phyloP scores from a whole-genome alignment of 2,329 filamentous ascomycete genomes.

The Chrysoporthe austroafricana region DNA sequence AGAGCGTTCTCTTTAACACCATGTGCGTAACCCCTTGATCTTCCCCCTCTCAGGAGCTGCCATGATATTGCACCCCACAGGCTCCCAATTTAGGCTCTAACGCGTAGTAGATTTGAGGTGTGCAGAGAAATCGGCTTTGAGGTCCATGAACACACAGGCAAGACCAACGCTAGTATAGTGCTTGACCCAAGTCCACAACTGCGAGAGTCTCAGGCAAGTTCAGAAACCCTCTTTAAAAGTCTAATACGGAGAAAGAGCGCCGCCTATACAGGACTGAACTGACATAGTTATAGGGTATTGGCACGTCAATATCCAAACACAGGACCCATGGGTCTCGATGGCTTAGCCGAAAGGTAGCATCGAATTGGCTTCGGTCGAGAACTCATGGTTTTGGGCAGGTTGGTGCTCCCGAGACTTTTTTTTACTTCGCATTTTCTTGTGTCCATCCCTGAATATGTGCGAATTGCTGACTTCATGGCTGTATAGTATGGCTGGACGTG shows the following conservation, averaged over 20 bases:
- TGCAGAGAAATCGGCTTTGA: neutral
- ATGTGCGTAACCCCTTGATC: neutral
- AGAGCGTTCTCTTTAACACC: neutral
- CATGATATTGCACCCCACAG: too few relatives aligned
- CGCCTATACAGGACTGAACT: neutral
- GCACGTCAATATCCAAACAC: neutral
- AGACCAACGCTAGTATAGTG: neutral
- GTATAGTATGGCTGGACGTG: neutral
- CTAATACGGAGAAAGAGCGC: too few relatives aligned
- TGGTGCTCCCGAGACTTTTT: neutral
- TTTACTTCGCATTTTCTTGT: neutral
- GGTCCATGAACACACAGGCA: neutral
- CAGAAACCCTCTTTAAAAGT: neutral
- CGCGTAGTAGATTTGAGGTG: neutral
- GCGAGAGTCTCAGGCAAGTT: neutral
- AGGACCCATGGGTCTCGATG: neutral
- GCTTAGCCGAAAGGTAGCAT: neutral
- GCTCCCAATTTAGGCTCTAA: neutral
- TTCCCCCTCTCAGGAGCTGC: neutral
- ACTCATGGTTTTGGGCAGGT: neutral
- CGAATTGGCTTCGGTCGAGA: neutral
- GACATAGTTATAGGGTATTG: neutral
- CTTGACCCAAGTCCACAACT: neutral
- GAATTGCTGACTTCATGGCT: neutral
- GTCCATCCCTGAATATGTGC: neutral